These are phyloP conservation scores for Coleophoma crateriformis DNA, from an alignment of 2,329 filamentous ascomycete species.

Conservation along the genomic window DNA sequence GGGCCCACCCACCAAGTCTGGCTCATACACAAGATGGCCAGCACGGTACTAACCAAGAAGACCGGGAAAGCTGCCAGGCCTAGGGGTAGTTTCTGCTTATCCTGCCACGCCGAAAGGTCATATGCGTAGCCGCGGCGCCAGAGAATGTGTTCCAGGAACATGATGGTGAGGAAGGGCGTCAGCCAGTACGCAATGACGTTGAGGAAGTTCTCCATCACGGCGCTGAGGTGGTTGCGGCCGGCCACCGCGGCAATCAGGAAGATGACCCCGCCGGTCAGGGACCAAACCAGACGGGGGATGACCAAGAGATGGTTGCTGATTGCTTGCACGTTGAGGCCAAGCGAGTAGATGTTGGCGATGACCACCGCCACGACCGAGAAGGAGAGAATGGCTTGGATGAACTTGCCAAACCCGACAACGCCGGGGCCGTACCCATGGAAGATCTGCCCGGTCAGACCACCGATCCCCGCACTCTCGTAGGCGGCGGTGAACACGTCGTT, in stretches of 20 bases:
- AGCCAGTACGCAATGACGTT: constrained; percentile 11
- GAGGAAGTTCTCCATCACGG: constrained; percentile 11
- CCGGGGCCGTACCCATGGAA: constrained; percentile 42
- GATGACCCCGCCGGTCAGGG: constrained; percentile 3
- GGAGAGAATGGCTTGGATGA: constrained; percentile 59
- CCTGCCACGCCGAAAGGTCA: constrained; percentile 6
- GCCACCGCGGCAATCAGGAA: constrained; percentile 7
- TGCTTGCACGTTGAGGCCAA: constrained; percentile 10
- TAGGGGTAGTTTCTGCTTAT: constrained; percentile 2
- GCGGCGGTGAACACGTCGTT: constrained; percentile 47
- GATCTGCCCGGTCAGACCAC: constrained; percentile 60
- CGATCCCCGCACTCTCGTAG: constrained; percentile 49
- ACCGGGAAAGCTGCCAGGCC: constrained; percentile 7
- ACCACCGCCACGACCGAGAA: constrained; percentile 63
- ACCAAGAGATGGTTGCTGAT: constrained; percentile 6
- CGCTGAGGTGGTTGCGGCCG: constrained; percentile 7
- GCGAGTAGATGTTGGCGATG: constrained; percentile 25
- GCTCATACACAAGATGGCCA: constrained; percentile 1
- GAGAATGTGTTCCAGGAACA: constrained; percentile 9
- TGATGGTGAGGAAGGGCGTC: constrained; percentile 5
- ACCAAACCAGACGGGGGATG: constrained; percentile 9
- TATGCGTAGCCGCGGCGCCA: constrained; percentile 8
- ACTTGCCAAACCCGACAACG: constrained; percentile 62
- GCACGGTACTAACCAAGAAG: constrained; percentile 4
- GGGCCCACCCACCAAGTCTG: constrained; percentile 3